Base-by-base conservation (phyloP, 306 rosid genomes). In the Rubus parviflorus region DNA sequence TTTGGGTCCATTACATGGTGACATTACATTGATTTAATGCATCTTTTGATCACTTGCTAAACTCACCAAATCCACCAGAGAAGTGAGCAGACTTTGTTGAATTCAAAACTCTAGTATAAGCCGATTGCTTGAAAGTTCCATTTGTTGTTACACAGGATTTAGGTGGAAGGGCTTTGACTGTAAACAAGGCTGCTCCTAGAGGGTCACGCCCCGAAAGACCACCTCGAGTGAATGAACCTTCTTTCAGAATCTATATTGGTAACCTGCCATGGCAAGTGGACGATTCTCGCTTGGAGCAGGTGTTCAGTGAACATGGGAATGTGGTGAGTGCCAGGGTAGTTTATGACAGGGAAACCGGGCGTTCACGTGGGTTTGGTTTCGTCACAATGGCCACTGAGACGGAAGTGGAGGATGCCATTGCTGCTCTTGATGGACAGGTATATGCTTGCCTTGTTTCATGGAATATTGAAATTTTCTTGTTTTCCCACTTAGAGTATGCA, bases 371-470 rank as follows among this genome's bases (percentile, higher is more conserved):
- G 20, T 93, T 93, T 81, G 97, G 92, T 72, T 90, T 93, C 63
- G 96, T 93, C 66, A 81, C 89, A 54, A 80, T 93, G 86, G 49
- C 91, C 17, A 81, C 75, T 67, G 97, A 85, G 76, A 60, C 86
- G 41, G 97, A 90, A 56, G 56, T 86, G 82, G 86, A 87, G 66
- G 88, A 81, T 65, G 94, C 94, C 76, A 87, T 93, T 80, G 90
- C 91, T 73, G 97, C 96, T 66, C 92, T 93, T 75, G 97, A 93
- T 82, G 97, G 97, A 74, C 96, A 89, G 97, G 97, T 93, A 60
- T 52, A 53, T 70, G 35, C 38, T 70, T 75, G 7, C 43, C 74
- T 46, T 43, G 2, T 30, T 82, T 49, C n/a, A 81, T 70, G 16
- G 43, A 37, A 20, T 68, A 57, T 30, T 70, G 16, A 56, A 48